These are phyloP conservation scores for Penicillium mononematosum DNA, from an alignment of 495 filamentous ascomycete genomes.

Conservation along the genomic window DNA sequence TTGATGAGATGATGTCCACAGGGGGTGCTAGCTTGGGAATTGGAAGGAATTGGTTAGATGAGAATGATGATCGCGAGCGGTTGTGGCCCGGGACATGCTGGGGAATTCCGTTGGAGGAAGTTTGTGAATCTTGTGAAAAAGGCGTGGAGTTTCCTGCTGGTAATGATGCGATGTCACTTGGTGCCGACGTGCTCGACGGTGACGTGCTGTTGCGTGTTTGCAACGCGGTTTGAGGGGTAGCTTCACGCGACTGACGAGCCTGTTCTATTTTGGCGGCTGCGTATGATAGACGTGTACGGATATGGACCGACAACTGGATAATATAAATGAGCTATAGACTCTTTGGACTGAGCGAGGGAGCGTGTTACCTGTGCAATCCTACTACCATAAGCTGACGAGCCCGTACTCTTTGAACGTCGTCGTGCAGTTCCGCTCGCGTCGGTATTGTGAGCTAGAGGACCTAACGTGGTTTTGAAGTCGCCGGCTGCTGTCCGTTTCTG, in stretches of 20 bases:
- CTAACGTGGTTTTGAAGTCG: slow-evolving; percentile 53
- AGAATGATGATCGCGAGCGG: slow-evolving; percentile 25
- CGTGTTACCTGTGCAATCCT: slow-evolving; percentile 71
- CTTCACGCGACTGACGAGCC: slow-evolving; percentile 69
- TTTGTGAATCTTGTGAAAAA: slow-evolving; percentile 8
- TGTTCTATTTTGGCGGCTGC: slow-evolving; percentile 89
- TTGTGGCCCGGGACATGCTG: slow-evolving; percentile 18
- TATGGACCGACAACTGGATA: slow-evolving; percentile 67
- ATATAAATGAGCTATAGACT: slow-evolving; percentile 21
- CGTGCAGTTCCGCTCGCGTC: slow-evolving; percentile 28
- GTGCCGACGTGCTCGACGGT: slow-evolving; percentile 8
- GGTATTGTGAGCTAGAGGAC: slow-evolving; percentile 35
- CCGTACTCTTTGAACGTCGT: slow-evolving; percentile 66
- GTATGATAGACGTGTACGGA: slow-evolving; percentile 79
- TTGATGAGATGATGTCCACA: slow-evolving; percentile 49
- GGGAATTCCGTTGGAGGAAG: slow-evolving; percentile 12
- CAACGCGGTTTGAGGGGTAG: slow-evolving; percentile 65
- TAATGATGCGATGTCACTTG: slow-evolving; percentile 13
- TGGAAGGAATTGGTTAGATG: slow-evolving; percentile 21
- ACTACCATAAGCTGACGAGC: slow-evolving; percentile 57
- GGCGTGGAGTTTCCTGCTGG: slow-evolving; percentile 12
- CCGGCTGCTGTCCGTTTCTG: slow-evolving; percentile 68
- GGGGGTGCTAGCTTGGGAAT: slow-evolving; percentile 56
- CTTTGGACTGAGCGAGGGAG: neutral
- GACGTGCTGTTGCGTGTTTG: slow-evolving; percentile 54